Evolutionary conservation across 768 basidiomycete species (phyloP).

Genomic region (Lanmaoa pseudosensibilis): DNA sequence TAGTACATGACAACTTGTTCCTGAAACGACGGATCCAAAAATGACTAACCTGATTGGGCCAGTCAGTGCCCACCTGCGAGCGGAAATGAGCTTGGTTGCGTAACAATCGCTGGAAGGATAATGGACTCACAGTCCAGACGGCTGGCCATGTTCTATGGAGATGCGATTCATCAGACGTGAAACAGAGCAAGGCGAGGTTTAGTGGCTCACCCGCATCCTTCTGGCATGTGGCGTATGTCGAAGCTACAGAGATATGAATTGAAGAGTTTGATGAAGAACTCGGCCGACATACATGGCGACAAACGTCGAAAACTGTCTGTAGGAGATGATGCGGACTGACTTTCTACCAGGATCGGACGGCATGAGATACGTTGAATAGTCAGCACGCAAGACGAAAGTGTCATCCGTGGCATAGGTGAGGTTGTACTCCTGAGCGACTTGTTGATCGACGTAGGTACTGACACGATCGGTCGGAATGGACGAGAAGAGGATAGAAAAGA

Average conservation of each 20-base stretch:
- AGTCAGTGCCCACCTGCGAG: conserved; percentile 16
- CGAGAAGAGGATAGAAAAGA: not conserved
- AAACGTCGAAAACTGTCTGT: conserved; percentile 17
- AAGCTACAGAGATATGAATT: conserved; percentile 15
- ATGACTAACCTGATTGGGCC: conserved; percentile 18
- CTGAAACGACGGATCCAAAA: not conserved
- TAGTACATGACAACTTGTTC: not conserved
- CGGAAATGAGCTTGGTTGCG: no score
- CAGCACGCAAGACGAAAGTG: conserved; percentile 33
- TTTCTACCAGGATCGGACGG: conserved; percentile 27
- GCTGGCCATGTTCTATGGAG: conserved; percentile 32
- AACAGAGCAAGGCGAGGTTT: not conserved
- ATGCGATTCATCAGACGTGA: not conserved
- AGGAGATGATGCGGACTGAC: conserved; percentile 31
- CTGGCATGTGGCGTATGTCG: conserved; percentile 33
- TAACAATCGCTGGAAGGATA: not conserved
- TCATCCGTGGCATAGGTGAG: conserved; percentile 31
- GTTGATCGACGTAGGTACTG: conserved; percentile 29
- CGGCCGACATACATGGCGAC: conserved; percentile 19
- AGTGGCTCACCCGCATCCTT: conserved; percentile 30
- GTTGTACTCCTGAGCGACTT: conserved; percentile 27
- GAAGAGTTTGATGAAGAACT: not conserved
- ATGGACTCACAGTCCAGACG: conserved; percentile 20
- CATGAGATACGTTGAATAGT: conserved; percentile 24
- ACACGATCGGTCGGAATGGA: not conserved